Percentiles rank a stretch among this genome's conserved stretches.
These are phyloP conservation scores for Rosa lucieae DNA, from an alignment of 306 rosid genomes.

Conservation along the genomic window DNA sequence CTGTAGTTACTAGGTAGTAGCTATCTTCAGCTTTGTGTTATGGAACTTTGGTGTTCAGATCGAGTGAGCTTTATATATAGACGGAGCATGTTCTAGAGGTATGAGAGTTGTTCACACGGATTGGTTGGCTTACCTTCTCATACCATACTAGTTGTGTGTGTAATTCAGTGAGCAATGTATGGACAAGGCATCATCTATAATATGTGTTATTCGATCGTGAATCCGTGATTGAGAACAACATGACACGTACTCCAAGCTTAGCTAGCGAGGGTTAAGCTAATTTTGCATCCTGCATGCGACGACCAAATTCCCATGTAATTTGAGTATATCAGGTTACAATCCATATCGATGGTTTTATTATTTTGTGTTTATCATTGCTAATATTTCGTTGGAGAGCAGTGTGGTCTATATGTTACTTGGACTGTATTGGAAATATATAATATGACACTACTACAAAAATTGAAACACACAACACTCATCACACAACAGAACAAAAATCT, in stretches of 20 bases:
- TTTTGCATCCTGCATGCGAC: no score
- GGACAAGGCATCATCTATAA: neutral
- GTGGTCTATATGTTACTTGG: no score
- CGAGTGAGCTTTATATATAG: neutral
- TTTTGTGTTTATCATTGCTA: no score
- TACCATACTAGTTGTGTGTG: constrained; percentile 1
- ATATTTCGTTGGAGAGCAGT: no score
- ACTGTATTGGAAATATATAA: no score
- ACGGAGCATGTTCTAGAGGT: constrained; percentile 31
- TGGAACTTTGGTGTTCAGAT: neutral
- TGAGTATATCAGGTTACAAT: no score
- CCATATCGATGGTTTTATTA: no score
- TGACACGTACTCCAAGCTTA: neutral
- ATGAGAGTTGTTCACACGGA: constrained; percentile 52
- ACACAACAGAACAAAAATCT: no score
- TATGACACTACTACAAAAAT: no score
- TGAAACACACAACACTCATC: no score
- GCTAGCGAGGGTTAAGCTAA: no score
- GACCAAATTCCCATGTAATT: no score
- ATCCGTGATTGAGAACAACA: neutral
- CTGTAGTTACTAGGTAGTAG: neutral
- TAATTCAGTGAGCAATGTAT: neutral
- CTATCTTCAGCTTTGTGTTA: neutral
- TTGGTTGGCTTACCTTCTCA: constrained; percentile 60
- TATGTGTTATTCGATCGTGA: neutral